These are phyloP conservation scores for Annulohypoxylon nitens DNA, from an alignment of 495 filamentous ascomycete genomes.

Conservation along the genomic window DNA sequence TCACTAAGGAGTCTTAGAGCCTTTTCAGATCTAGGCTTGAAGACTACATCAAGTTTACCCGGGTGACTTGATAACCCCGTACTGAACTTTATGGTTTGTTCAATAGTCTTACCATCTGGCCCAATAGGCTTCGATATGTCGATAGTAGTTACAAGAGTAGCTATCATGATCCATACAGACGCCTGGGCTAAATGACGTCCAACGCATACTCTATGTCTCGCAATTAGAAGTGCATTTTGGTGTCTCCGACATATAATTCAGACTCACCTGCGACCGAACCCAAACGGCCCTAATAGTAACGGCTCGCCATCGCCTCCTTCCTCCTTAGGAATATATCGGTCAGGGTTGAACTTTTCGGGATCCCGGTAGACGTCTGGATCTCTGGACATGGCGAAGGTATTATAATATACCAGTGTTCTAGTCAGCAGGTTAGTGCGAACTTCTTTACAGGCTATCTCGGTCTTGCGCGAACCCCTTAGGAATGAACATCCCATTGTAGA, in stretches of 20 bases:
- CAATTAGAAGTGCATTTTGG: background rate
- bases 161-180: constrained; percentile 49
- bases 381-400: constrained; percentile 62
- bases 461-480: constrained; percentile 52
- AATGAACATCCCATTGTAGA: constrained; percentile 63
- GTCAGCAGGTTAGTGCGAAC: background rate
- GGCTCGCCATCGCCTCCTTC: constrained; percentile 65
- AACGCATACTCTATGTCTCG: constrained; percentile 36
- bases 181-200: constrained; percentile 46
- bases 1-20: constrained; percentile 33
- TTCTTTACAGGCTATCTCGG: background rate
- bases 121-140: constrained; percentile 46
- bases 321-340: constrained; percentile 58
- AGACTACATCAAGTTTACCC: constrained; percentile 43
- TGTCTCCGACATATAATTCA: background rate
- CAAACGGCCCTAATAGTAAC: constrained; percentile 64
- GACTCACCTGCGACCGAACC: constrained; percentile 59
- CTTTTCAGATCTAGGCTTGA: constrained; percentile 41
- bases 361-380: constrained; percentile 56
- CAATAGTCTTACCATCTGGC: constrained; percentile 36
- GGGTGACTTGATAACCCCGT: constrained; percentile 47
- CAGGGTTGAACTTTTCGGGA: constrained; percentile 60
- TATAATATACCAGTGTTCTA: constrained; percentile 60
- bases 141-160: constrained; percentile 43
- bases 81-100: constrained; percentile 45